These are phyloP conservation scores for Lathyrus sativus DNA, from an alignment of 306 rosid species.

Conservation along the genomic window DNA sequence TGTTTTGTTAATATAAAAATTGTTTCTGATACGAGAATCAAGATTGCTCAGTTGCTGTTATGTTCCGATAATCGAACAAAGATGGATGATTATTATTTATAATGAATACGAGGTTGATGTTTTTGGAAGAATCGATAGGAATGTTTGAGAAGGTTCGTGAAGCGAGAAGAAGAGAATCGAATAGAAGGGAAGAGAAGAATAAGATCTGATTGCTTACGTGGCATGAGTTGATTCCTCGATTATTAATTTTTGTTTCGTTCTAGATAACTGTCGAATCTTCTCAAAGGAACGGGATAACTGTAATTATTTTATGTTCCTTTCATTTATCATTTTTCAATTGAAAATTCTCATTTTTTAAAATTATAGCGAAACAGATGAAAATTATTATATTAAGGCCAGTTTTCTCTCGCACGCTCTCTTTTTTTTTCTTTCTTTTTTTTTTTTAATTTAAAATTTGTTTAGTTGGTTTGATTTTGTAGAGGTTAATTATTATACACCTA, in stretches of 20 bases:
- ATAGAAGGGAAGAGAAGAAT: neutral
- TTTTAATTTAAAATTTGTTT: too few species aligned
- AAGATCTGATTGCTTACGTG: neutral
- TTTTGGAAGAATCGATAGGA: neutral
- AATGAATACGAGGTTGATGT: neutral
- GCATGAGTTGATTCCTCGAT: neutral
- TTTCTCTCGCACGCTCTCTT: too few species aligned
- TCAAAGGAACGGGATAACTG: too few species aligned
- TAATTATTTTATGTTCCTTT: too few species aligned
- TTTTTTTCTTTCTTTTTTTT: too few species aligned
- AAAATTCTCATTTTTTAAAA: too few species aligned
- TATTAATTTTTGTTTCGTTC: neutral
- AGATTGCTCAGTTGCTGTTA: neutral
- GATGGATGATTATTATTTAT: neutral
- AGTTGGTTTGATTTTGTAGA: too few species aligned
- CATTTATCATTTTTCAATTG: too few species aligned
- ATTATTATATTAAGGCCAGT: too few species aligned
- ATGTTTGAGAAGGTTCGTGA: constrained; percentile 52
- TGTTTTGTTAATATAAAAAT: neutral
- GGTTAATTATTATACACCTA: too few species aligned
- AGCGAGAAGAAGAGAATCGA: neutral
- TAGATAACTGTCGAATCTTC: constrained; percentile 28
- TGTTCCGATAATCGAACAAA: too few species aligned
- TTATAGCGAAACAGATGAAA: too few species aligned
- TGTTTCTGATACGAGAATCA: neutral